Evolutionary conservation across 495 filamentous ascomycete genomes (phyloP), one percentile per base, ranked within the genome.

Genomic region (Aspergillus heteromorphus): DNA sequence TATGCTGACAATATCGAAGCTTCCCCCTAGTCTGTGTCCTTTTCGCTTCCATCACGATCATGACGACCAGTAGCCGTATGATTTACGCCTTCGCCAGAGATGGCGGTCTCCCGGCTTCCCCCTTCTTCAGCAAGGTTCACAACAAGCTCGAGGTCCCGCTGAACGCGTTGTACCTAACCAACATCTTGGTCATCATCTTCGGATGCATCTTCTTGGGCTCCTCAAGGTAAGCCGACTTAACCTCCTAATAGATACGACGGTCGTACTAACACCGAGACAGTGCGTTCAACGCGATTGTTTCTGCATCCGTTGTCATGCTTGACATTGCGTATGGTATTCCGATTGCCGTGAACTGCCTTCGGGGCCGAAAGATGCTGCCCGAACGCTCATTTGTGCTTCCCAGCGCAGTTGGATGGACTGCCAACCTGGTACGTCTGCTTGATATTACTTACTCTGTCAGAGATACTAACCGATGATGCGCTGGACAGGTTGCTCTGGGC

Each of bases 21-120:
- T 83, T 91, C 63, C 87, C 88, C 0, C 73, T 91, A 17, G 65
- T 85, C 14, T 90, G 86, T 61, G 79, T 89, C 51, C 66, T 91
- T 0, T 89, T 91, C 60, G 85, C 86, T 6, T 78, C 80, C 2
- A 87, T 77, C 2, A 82, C 78, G 13, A 84, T 91, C 58, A 87
- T 89, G 85, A 88, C 87, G 3, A 90, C 88, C 9, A 84, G 81
- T 48, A 86, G 80, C 54, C 83, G 88, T 11, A 89, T 91, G 85
- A 81, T 83, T 25, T 91, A 86, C 55, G 87, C 87, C 1, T 92
- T 92, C 58, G 83, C 82, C 23, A 75, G 87, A 57, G 87, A 91
- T 58, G 80, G 84, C 11, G 87, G 87, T 19, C 75, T 91, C 13
- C 88, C 88, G 0, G 80, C 80, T 40, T 88, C 84, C 13, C 68